Base-by-base conservation (phyloP, 306 rosid genomes). In the Bauhinia variegata region DNA sequence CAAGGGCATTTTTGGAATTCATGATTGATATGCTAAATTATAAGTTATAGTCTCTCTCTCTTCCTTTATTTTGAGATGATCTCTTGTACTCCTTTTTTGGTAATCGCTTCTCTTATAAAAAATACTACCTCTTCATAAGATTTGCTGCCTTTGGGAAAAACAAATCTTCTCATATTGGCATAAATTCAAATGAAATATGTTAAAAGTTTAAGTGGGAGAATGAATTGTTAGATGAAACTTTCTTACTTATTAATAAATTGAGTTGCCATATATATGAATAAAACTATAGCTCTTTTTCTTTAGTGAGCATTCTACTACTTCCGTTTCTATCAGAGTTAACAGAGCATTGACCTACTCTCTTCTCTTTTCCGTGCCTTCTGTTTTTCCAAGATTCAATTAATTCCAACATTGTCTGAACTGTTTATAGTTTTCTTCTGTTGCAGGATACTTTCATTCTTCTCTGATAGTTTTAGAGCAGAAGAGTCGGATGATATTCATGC, bases 401-500 rank as follows among this genome's bases (percentile, higher is more conserved):
- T 44, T 80, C 52, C 23, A 39, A 37, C 61, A 50, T 37, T 64
- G 32, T 73, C 64, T 65, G 60, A 69, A 50, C 67, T 73, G 44
- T 74, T 61, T 60, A 65, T 73, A 43, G 39, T 66, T 77, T 81
- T 72, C 63, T 19, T 66, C 49, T 68, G 67, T 72, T 86, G 83
- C 87, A 92, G 98, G 87, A 83, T 92, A 82, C 63, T 92, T 63
- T 86, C 98, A 44, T 44, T 92, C 72, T 89, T 92, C 81, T 86
- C 98, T 3, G 96, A 92, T 65, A 84, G 82, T 83, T 86, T 75
- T 78, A 87, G 72, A 82, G 70, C 88, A 8, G 98, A 87, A 67
- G 98, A 87, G 55, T 87, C 96, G 48, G 98, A 92, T 72, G 98
- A 92, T 71, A 86, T 87, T 71, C 96, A 92, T 81, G 98, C 98